Evolutionary conservation across 129 eudicot species (phyloP).

Genomic region (Flaveria ramosissima): DNA sequence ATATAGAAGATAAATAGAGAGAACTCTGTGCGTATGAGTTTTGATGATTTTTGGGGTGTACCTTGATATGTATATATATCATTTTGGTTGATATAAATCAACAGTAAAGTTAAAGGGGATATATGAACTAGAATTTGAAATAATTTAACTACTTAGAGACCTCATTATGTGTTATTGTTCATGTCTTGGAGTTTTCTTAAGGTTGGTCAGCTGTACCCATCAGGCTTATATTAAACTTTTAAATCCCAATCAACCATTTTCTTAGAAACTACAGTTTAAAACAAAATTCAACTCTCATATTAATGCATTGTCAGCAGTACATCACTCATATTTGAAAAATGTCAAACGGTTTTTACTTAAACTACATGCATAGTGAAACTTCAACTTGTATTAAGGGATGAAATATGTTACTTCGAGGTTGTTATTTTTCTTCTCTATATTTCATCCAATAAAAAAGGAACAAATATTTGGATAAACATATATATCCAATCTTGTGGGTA

Average conservation of each 20-base stretch:
- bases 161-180: conserved; percentile 25
- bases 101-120: conserved; percentile 35
- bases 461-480: conserved; percentile 12
- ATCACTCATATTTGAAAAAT: conserved; percentile 1
- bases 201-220: conserved; percentile 34
- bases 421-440: conserved; percentile 5
- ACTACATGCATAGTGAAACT: conserved; percentile 2
- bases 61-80: conserved; percentile 35
- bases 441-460: conserved; percentile 17
- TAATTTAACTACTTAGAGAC: conserved; percentile 29
- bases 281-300: conserved; percentile 10
- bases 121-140: conserved; percentile 30
- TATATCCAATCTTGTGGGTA: conserved; percentile 16
- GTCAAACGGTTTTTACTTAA: background rate
- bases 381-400: background rate
- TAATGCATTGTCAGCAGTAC: background rate
- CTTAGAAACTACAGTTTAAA: conserved; percentile 16
- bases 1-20: conserved; percentile 18
- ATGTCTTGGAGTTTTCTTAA: conserved; percentile 33
- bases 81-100: conserved; percentile 6
- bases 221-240: conserved; percentile 25
- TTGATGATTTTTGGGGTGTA: conserved; percentile 27
- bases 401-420: conserved; percentile 12
- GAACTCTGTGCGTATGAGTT: conserved; percentile 20
- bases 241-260: conserved; percentile 23